Evolutionary conservation across 1,284 basidiomycete genomes (phyloP).

Genomic region (Tilletia walkeri): DNA sequence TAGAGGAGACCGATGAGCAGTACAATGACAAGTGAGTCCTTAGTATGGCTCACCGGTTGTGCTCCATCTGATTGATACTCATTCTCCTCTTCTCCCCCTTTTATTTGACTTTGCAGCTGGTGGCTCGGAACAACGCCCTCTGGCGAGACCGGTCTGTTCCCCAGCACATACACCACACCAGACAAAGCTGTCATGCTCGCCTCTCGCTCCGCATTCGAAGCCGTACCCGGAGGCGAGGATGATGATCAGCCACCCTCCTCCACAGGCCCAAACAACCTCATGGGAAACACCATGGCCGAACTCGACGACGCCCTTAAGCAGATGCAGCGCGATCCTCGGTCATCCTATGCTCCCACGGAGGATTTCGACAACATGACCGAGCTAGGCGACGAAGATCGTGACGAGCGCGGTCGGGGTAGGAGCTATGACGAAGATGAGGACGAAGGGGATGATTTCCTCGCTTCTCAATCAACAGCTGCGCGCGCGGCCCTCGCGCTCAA

Average conservation of each 20-base stretch:
- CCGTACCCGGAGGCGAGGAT: slow-evolving; percentile 25
- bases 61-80: background rate
- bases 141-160: slow-evolving; percentile 84
- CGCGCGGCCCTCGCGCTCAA: slow-evolving; percentile 51
- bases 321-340: slow-evolving; percentile 6
- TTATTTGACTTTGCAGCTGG: background rate
- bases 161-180: slow-evolving; percentile 74
- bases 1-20: slow-evolving; percentile 87
- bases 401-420: background rate
- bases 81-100: slow-evolving; percentile 6
- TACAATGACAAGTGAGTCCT: slow-evolving; percentile 87
- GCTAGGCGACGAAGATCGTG: background rate
- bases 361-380: slow-evolving; percentile 7
- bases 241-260: background rate
- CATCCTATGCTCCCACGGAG: background rate
- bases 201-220: slow-evolving; percentile 24
- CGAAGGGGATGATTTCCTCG: slow-evolving; percentile 27
- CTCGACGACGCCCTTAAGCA: slow-evolving; percentile 14
- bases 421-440: background rate
- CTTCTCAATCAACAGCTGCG: slow-evolving; percentile 28
- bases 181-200: slow-evolving; percentile 39
- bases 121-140: slow-evolving; percentile 75
- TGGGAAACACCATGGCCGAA: slow-evolving; percentile 18
- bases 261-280: background rate
- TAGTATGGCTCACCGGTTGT: background rate